Evolutionary conservation across 192 early-diverging fungal genomes (phyloP).

Genomic region (Entomortierella lignicola): DNA sequence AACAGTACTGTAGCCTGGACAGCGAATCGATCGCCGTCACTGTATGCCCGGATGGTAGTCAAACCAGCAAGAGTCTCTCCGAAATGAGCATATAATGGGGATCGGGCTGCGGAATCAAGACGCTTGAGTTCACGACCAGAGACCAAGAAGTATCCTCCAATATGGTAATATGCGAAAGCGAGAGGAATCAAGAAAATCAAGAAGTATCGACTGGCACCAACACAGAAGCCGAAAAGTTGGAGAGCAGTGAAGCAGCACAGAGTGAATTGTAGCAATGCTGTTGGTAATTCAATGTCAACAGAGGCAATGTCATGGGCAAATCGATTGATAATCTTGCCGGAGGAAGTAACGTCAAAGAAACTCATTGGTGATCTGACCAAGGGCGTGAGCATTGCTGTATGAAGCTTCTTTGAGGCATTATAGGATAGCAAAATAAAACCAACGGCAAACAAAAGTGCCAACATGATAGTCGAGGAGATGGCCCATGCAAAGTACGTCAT

Average conservation of each 20-base stretch:
- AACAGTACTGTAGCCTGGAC: constrained; percentile 26
- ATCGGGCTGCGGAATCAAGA: constrained; percentile 67
- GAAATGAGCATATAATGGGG: constrained; percentile 63
- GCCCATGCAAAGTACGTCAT: constrained; percentile 16
- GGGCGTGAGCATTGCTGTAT: constrained; percentile 68
- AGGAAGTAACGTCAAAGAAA: constrained; percentile 52
- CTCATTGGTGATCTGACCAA: constrained; percentile 65
- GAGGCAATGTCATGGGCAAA: constrained; percentile 83
- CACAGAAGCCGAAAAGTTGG: constrained; percentile 62
- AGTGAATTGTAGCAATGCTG: constrained; percentile 55
- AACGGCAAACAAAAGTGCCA: constrained; percentile 61
- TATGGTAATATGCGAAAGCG: constrained; percentile 57
- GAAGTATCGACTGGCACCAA: constrained; percentile 67
- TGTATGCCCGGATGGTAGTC: constrained; percentile 74
- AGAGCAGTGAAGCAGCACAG: constrained; percentile 52
- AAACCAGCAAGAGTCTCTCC: constrained; percentile 64
- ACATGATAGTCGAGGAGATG: constrained; percentile 15
- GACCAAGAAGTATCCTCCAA: constrained; percentile 68
- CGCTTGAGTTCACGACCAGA: constrained; percentile 86
- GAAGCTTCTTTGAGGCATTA: constrained; percentile 64
- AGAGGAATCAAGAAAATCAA: constrained; percentile 46
- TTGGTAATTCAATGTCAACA: constrained; percentile 67
- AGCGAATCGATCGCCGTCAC: constrained; percentile 73
- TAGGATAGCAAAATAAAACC: constrained; percentile 70
- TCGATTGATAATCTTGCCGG: constrained; percentile 84